These are phyloP conservation scores for Thraustotheca clavata DNA, from an alignment of 352 stramenopile genomes.

Conservation along the genomic window DNA sequence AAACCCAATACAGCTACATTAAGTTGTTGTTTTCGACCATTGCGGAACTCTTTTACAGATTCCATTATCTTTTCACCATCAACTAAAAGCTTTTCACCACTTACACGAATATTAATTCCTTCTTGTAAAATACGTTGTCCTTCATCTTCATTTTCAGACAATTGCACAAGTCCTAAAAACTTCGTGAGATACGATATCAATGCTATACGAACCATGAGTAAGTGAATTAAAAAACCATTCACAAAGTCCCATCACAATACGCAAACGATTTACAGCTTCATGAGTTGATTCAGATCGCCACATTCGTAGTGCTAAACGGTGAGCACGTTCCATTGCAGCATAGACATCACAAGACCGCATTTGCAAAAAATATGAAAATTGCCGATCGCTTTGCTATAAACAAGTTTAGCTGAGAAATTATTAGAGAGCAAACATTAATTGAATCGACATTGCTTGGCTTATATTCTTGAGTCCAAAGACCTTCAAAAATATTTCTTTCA, in stretches of 20 bases:
- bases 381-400: constrained; percentile 37
- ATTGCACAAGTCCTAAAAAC: constrained; percentile 35
- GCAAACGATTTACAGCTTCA: constrained; percentile 31
- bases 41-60: constrained; percentile 16
- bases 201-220: constrained; percentile 30
- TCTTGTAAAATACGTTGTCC: constrained; percentile 50
- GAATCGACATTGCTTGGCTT: background rate
- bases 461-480: constrained; percentile 45
- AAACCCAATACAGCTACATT: constrained; percentile 39
- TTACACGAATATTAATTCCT: constrained; percentile 44
- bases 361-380: constrained; percentile 77
- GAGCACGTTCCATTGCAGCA: constrained; percentile 46
- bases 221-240: constrained; percentile 64
- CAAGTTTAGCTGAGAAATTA: background rate
- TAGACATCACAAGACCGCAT: constrained; percentile 65
- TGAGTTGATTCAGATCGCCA: constrained; percentile 32
- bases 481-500: constrained; percentile 69
- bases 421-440: background rate
- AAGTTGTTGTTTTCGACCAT: constrained; percentile 28
- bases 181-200: background rate
- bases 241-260: constrained; percentile 47
- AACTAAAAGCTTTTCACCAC: constrained; percentile 36
- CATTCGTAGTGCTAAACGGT: constrained; percentile 40
- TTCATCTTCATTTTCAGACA: constrained; percentile 50
- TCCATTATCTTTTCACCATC: constrained; percentile 36